Percentiles rank a stretch among this genome's conserved stretches.
Evolutionary conservation across 768 basidiomycete genomes (phyloP).

Genomic region (Dacryopinax spathularia): DNA sequence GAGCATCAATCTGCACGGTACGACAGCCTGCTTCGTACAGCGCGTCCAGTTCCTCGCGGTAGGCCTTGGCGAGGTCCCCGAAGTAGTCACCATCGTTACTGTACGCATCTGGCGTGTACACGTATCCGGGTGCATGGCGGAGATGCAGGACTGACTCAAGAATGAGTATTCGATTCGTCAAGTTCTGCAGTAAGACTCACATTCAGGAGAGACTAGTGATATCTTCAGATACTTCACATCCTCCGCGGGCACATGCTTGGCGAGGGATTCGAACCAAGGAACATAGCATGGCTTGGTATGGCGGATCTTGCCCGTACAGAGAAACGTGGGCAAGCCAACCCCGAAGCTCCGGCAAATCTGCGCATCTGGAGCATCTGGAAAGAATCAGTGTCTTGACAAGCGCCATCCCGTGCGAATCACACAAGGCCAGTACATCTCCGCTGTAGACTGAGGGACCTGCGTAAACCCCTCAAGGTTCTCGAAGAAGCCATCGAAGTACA

Average conservation of each 20-base stretch:
- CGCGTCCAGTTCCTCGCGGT: constrained; percentile 17
- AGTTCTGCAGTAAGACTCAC: neutral
- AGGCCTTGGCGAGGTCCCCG: constrained; percentile 17
- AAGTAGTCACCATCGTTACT: constrained; percentile 14
- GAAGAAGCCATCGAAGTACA: neutral
- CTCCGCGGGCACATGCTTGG: neutral
- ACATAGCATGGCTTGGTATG: neutral
- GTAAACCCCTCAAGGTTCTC: neutral
- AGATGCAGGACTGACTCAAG: neutral
- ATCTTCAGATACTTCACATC: neutral
- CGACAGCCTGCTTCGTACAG: constrained; percentile 18
- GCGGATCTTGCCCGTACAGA: neutral
- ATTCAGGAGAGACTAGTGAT: neutral
- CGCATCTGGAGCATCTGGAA: no score
- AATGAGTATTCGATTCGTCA: neutral
- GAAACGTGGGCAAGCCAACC: neutral
- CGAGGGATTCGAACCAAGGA: neutral
- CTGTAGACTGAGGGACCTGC: neutral
- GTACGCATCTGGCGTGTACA: neutral
- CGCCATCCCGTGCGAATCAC: neutral
- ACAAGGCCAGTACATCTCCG: neutral
- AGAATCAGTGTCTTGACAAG: no score
- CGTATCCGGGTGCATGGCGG: neutral
- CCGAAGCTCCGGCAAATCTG: neutral
- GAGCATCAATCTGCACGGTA: constrained; percentile 20